Conservation (phyloP, 2,329 filamentous ascomycete genomes). For the Endothia cerciana region DNA sequence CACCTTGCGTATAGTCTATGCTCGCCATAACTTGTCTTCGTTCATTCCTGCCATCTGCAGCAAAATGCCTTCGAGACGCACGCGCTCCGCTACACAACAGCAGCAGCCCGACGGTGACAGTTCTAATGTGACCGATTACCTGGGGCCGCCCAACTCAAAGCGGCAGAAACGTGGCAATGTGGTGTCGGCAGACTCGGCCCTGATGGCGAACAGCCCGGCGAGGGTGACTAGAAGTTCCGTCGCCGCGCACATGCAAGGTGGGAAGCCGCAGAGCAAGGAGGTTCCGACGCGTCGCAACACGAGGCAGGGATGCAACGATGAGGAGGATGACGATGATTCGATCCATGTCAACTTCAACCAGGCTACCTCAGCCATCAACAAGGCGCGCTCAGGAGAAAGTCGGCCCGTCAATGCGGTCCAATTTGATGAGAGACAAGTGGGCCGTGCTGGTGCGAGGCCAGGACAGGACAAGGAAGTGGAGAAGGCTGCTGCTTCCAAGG, state of each 20-base stretch:
- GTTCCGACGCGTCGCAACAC: constrained; percentile 7
- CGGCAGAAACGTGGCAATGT: not conserved
- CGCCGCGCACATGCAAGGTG: not conserved
- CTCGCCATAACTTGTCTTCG: not conserved
- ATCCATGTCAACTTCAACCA: constrained; percentile 9
- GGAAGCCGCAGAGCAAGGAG: not conserved
- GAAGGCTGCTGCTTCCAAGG: not conserved
- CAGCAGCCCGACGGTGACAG: constrained; percentile 9
- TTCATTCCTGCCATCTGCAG: not conserved
- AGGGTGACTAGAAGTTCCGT: constrained; percentile 1
- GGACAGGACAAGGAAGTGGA: not conserved
- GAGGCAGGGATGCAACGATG: not conserved
- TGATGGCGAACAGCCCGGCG: not conserved
- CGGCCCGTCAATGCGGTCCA: constrained; percentile 17
- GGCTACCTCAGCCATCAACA: constrained; percentile 18
- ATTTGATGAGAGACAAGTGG: not conserved
- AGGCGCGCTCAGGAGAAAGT: constrained; percentile 8
- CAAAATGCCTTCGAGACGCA: constrained; percentile 16
- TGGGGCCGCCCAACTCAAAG: constrained; percentile 10
- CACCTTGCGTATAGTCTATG: not conserved
- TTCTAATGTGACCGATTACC: constrained; percentile 21
- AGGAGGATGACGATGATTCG: constrained; percentile 17
- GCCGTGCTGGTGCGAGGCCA: not conserved
- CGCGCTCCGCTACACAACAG: constrained; percentile 5
- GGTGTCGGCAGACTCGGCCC: not conserved